Percentiles rank a stretch among this genome's conserved stretches.
These are phyloP conservation scores for Fibroporia radiculosa DNA, from an alignment of 768 basidiomycete species.

Conservation along the genomic window DNA sequence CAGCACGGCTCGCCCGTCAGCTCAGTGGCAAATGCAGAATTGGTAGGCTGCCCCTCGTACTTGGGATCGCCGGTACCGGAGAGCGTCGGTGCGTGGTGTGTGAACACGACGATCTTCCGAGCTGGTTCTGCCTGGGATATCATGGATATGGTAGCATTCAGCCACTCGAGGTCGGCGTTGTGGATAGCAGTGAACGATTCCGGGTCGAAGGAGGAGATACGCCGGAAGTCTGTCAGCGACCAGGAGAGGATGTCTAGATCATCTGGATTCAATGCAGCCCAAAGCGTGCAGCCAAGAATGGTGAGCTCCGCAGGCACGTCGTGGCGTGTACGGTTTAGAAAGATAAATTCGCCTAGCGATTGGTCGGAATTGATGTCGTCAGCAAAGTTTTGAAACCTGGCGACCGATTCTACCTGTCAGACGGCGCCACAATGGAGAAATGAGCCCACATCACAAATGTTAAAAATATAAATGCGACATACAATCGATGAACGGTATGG, in stretches of 20 bases:
- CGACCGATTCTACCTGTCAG: background rate
- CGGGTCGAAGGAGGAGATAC: constrained; percentile 21
- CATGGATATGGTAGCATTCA: constrained; percentile 16
- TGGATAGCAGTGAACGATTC: constrained; percentile 18
- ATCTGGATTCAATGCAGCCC: constrained; percentile 24
- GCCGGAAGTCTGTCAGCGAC: constrained; percentile 27
- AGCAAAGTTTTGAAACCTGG: background rate
- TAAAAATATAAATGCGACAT: background rate
- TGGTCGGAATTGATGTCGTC: background rate
- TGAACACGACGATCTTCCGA: constrained; percentile 25
- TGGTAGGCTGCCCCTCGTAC: constrained; percentile 16
- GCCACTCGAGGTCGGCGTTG: constrained; percentile 24
- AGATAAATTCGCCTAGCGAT: constrained; percentile 19
- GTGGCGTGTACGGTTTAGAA: constrained; percentile 25
- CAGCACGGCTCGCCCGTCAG: constrained; percentile 21
- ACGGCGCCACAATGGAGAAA: too few relatives aligned
- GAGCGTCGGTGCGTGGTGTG: constrained; percentile 32
- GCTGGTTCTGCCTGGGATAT: constrained; percentile 22
- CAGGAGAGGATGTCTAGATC: constrained; percentile 23
- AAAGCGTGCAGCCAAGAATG: constrained; percentile 33
- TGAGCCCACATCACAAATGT: too few relatives aligned
- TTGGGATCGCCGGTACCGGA: constrained; percentile 25
- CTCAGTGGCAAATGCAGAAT: constrained; percentile 27
- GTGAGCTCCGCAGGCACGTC: constrained; percentile 24
- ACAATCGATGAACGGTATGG: background rate